phyloP scores from a whole-genome alignment of 2,329 filamentous ascomycete genomes.

The Cordyceps militaris region DNA sequence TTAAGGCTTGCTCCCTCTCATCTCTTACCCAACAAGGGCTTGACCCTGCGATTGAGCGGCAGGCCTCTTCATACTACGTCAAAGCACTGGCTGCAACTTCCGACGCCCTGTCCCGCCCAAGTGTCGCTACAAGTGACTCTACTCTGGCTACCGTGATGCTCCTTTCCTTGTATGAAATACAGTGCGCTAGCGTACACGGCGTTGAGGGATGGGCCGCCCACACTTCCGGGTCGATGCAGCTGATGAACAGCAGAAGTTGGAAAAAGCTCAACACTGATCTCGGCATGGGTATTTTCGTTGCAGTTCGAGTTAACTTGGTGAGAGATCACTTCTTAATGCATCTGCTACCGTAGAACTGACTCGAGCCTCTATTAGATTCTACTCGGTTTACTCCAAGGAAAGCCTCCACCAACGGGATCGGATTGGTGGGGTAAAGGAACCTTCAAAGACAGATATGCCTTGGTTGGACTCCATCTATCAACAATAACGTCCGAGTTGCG shows the following conservation, averaged over 20 bases:
- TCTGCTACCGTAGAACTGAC: background rate
- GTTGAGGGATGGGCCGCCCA: background rate
- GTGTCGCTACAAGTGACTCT: constrained; percentile 1
- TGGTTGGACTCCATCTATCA: background rate
- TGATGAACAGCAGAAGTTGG: constrained; percentile 9
- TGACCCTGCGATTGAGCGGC: background rate
- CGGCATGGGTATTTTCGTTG: constrained; percentile 1
- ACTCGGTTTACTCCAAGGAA: background rate
- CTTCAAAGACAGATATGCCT: constrained; percentile 4
- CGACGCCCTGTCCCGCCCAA: background rate
- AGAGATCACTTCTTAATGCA: background rate
- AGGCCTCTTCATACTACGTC: background rate
- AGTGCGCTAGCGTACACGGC: background rate
- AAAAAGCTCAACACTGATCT: constrained; percentile 1
- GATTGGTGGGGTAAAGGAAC: constrained; percentile 4
- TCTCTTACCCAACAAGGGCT: background rate
- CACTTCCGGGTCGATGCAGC: background rate
- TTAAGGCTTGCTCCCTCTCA: constrained; percentile 3
- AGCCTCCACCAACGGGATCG: background rate
- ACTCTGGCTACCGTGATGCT: background rate
- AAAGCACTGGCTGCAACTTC: background rate
- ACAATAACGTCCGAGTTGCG: background rate
- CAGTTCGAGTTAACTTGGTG: constrained; percentile 1
- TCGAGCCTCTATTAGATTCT: background rate
- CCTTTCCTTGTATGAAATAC: background rate